A percentile compares a stretch with the other conserved stretches of the same genome.
Conservation (phyloP, 345 rosid genomes). For the Chamaenerion angustifolium region DNA sequence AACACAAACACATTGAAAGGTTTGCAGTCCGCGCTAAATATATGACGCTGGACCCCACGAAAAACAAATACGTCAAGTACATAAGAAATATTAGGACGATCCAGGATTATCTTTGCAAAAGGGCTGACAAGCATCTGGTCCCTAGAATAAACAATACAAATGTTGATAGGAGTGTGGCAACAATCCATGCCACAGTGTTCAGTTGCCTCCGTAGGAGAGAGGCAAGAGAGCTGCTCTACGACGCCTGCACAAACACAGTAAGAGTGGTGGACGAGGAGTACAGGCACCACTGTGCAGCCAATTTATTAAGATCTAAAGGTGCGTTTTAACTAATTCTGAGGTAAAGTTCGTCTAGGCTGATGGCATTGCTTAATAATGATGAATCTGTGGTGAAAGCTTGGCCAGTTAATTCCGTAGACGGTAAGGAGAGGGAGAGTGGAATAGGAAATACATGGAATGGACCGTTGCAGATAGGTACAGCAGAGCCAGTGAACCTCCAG, state of each 20-base stretch:
- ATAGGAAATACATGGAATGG: slow-evolving; percentile 63
- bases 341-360: slow-evolving; percentile 89
- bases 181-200: slow-evolving; percentile 93
- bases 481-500: slow-evolving; percentile 91
- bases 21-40: slow-evolving; percentile 99
- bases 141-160: slow-evolving; percentile 96
- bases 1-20: slow-evolving; percentile 94
- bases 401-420: slow-evolving; percentile 57
- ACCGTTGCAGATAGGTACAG: slow-evolving; percentile 58
- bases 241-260: slow-evolving; percentile 64
- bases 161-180: slow-evolving; percentile 93
- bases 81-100: slow-evolving; percentile 88
- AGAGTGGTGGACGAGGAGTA: slow-evolving; percentile 76
- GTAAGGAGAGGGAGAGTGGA: slow-evolving; percentile 35
- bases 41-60: slow-evolving; percentile 94
- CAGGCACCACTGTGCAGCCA: slow-evolving; percentile 83
- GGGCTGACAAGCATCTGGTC: slow-evolving; percentile 96
- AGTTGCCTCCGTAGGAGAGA: slow-evolving; percentile 88
- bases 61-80: slow-evolving; percentile 91
- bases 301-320: slow-evolving; percentile 88
- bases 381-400: slow-evolving; percentile 97
- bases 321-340: slow-evolving; percentile 96
- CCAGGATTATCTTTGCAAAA: slow-evolving; percentile 81
- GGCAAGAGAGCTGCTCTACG: slow-evolving; percentile 78
- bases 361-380: slow-evolving; percentile 93